A percentile compares a stretch with the other conserved stretches of the same genome.
These are phyloP conservation scores for Aureobasidium sp. DNA, from an alignment of 2,329 filamentous ascomycete species.

Conservation along the genomic window DNA sequence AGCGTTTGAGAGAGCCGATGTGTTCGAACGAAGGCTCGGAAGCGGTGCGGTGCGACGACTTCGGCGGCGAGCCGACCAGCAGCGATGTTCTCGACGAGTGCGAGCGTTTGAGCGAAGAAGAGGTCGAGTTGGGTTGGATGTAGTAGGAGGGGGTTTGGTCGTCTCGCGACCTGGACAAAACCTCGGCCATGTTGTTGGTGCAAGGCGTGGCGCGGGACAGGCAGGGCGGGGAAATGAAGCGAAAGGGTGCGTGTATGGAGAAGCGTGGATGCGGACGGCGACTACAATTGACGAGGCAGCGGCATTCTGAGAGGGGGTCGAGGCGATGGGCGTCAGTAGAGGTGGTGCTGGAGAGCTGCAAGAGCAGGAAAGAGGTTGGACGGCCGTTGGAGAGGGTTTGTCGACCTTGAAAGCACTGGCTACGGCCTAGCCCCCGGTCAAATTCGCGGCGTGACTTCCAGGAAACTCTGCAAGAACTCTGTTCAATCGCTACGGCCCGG, in stretches of 20 bases:
- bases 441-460: not conserved
- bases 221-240: constrained; percentile 3
- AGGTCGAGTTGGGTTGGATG: constrained; percentile 14
- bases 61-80: constrained; percentile 27
- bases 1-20: constrained; percentile 23
- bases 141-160: constrained; percentile 34
- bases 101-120: constrained; percentile 32
- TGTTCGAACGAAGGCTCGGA: constrained; percentile 23
- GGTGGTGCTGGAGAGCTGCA: not conserved
- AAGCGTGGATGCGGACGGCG: not conserved
- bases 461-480: not conserved
- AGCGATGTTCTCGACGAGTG: constrained; percentile 36
- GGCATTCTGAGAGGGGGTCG: not conserved
- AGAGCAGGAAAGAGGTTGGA: not conserved
- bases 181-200: constrained; percentile 32
- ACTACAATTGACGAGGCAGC: constrained; percentile 7
- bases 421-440: not conserved
- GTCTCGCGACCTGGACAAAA: constrained; percentile 33
- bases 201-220: not conserved
- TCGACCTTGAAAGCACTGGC: not conserved
- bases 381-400: not conserved
- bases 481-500: not conserved
- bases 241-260: not conserved
- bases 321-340: not conserved
- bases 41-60: constrained; percentile 13